A percentile compares a stretch with the other conserved stretches of the same genome.
Evolutionary conservation across 495 filamentous ascomycete species (phyloP).

Genomic region (Podospora appendiculata): DNA sequence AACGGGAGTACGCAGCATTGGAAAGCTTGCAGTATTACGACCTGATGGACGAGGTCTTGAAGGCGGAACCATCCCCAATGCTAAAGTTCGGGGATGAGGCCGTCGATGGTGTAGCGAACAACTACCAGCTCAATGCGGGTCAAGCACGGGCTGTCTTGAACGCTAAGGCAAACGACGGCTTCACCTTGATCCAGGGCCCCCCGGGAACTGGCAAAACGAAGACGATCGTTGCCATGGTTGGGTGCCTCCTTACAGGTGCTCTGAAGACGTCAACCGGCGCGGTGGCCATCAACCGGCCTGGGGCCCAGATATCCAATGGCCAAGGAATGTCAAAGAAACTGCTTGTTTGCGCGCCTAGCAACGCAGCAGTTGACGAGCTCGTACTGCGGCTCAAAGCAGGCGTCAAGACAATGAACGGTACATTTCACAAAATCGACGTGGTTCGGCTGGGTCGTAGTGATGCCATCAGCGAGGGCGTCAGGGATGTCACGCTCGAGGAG

Average conservation of each 20-base stretch:
- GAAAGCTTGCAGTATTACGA: slow-evolving; percentile 91
- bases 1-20: slow-evolving; percentile 89
- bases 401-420: slow-evolving; percentile 68
- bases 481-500: slow-evolving; percentile 90
- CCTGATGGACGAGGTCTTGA: slow-evolving; percentile 81
- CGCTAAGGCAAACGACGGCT: slow-evolving; percentile 88
- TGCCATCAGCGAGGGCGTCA: slow-evolving; percentile 82
- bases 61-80: slow-evolving; percentile 81
- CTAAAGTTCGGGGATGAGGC: slow-evolving; percentile 68
- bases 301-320: slow-evolving; percentile 21
- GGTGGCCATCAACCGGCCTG: slow-evolving; percentile 44
- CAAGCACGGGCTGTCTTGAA: slow-evolving; percentile 91
- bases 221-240: slow-evolving; percentile 93
- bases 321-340: slow-evolving; percentile 60
- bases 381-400: slow-evolving; percentile 89
- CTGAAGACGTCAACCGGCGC: slow-evolving; percentile 39
- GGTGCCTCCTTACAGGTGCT: slow-evolving; percentile 65
- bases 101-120: slow-evolving; percentile 55
- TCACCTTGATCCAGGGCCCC: slow-evolving; percentile 92
- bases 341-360: slow-evolving; percentile 91
- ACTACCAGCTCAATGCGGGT: slow-evolving; percentile 78
- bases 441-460: slow-evolving; percentile 89
- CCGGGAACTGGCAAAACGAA: slow-evolving; percentile 98
- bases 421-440: slow-evolving; percentile 65
- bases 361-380: slow-evolving; percentile 93